Evolutionary conservation across 2,329 filamentous ascomycete genomes (phyloP).

Genomic region (Neopestalotiopsis sp.): DNA sequence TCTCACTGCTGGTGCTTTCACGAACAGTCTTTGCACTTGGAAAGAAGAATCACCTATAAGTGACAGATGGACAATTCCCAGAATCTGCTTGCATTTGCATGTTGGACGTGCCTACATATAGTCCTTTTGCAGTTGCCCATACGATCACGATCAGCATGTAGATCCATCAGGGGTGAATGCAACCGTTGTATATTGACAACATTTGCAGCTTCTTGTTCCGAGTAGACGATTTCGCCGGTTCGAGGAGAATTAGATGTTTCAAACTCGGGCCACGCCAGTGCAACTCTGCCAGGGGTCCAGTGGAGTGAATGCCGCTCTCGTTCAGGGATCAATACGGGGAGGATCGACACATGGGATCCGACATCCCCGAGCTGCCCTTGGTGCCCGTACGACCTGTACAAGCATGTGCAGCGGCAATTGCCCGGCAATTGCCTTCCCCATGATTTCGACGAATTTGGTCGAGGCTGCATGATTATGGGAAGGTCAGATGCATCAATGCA

Average conservation of each 20-base stretch:
- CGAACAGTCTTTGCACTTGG: too few relatives aligned
- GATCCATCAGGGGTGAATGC: not conserved
- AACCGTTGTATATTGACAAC: not conserved
- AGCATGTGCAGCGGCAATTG: not conserved
- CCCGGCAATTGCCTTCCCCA: not conserved
- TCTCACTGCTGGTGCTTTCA: not conserved
- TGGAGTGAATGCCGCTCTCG: not conserved
- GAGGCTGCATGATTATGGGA: too few relatives aligned
- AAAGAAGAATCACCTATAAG: not conserved
- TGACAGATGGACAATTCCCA: not conserved
- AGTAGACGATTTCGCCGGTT: not conserved
- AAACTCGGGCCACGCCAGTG: constrained; percentile 1
- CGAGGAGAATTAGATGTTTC: constrained; percentile 11
- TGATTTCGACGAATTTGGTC: too few relatives aligned
- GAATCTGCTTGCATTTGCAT: not conserved
- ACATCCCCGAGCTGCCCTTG: not conserved
- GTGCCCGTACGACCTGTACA: not conserved
- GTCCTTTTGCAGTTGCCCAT: not conserved
- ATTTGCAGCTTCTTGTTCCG: not conserved
- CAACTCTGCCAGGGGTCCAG: not conserved
- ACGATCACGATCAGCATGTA: not conserved
- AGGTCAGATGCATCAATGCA: too few relatives aligned
- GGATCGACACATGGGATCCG: not conserved
- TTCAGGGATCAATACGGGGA: not conserved
- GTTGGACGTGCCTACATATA: not conserved